Base-by-base conservation (phyloP, 2,329 filamentous ascomycete genomes). In the Curvularia sp. region DNA sequence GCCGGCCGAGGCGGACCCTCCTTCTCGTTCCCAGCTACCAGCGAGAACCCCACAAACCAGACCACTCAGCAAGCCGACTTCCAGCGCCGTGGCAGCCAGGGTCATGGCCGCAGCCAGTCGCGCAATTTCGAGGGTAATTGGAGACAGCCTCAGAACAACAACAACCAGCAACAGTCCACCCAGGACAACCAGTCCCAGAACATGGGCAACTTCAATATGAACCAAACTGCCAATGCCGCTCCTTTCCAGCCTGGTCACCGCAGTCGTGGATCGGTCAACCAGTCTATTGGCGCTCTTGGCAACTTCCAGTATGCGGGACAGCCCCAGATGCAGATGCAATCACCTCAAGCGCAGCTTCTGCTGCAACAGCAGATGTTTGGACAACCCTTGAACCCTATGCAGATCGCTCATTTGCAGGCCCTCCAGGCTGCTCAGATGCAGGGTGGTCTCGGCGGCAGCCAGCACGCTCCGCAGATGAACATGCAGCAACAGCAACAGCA, bases 61-160 rank as follows among this genome's bases (percentile, higher is more conserved):
- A 73, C 74, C 60, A 80, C 77, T 62, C 78, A 77, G 61, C 78
- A 81, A 63, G 73, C 80, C 13, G 92, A 95, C 66, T 90, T 93
- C 74, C 84, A 88, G 67, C 89, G 91, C 61, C 90, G 92, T 68
- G 88, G 89, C 68, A 91, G 90, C 69, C 85, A 87, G 65, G 89
- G 92, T 56, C 95, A 99, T 76, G 89, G 86, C 63, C 88, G 95
- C 62, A 89, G 89, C 31, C 87, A 87, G 10, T 99, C 95, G 24
- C 88, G 95, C 63, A 99, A 98, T 80, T 98, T 98, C 73, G 95
- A 99, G 68, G 89, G 93, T 71, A 99, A 99, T 80, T 99, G 95
- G 95, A 91, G 95, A 71, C 96, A 93, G 72, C 93, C 91, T 68
- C 86, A 86, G 67, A 59, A 59, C 22, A 80, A 38, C 33, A 38